Evolutionary conservation across 306 rosid species (phyloP), one percentile per base, ranked within the genome.

Genomic region (Citrullus amarus): DNA sequence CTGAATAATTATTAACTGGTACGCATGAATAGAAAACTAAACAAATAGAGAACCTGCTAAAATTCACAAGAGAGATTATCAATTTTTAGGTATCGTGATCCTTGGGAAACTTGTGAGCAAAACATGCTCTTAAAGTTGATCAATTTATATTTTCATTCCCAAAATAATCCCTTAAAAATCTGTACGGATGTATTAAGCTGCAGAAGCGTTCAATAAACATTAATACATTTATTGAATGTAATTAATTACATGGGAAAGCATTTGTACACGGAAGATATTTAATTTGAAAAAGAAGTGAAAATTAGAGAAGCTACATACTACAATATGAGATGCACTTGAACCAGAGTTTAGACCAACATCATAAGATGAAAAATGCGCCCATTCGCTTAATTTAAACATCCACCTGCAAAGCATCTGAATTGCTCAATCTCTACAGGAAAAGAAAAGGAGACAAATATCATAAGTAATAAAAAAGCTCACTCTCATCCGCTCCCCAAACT

Each of bases 301-400:
- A 43, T 44, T 70, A 79, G 78, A 77, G 78, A 79, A 70, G 41
- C n/a, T 20, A 46, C 67, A 83, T 84, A 91, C 98, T 93, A 95
- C 81, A 81, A 95, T 92, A 88, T 91, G 90, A 80, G 97, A 85
- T 82, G 97, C 92, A 85, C 92, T 88, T 72, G 98, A 89, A 80
- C 98, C 98, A 57, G 97, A 88, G 77, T 91, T 89, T 78, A 95
- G 82, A 75, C 98, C 98, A 85, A 95, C 87, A 63, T 89, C 97
- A 75, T 95, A 95, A 51, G 98, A 87, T 13, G 96, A 86, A 86
- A 91, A 78, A 86, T 95, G 90, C 73, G 96, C 97, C 97, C 98
- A 95, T 80, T 95, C 98, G 83, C 97, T 95, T 81, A 95, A 81
- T 86, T 95, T 92, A 86, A 95, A 91, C 83, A 95, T 80, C 98